phyloP scores from a whole-genome alignment of 2,329 filamentous ascomycete genomes.

The Talaromyces atroroseus region DNA sequence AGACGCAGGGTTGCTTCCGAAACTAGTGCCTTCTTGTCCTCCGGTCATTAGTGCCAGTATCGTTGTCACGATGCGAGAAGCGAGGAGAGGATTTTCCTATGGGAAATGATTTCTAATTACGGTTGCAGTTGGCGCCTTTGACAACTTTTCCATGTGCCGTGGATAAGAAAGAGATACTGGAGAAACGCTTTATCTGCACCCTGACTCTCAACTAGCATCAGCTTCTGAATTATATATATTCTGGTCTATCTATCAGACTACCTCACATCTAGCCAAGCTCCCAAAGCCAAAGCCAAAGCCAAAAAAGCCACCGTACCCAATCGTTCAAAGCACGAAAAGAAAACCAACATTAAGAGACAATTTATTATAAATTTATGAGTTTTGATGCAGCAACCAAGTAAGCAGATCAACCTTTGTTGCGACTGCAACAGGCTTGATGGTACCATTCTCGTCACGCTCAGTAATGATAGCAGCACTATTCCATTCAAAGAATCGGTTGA shows the following conservation, averaged over 20 bases:
- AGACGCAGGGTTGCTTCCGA: too few species aligned
- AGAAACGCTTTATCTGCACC: not conserved
- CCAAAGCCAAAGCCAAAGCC: not conserved
- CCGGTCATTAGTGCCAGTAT: not conserved
- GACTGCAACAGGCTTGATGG: conserved; percentile 74
- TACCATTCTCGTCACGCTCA: conserved; percentile 58
- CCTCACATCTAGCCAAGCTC: not conserved
- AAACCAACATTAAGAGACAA: not conserved
- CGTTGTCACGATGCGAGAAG: not conserved
- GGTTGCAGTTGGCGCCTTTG: not conserved
- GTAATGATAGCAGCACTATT: conserved; percentile 95
- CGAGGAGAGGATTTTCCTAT: not conserved
- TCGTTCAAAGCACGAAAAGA: not conserved
- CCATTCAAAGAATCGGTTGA: conserved; percentile 96
- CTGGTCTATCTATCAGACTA: not conserved
- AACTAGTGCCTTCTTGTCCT: not conserved
- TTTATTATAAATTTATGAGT: not conserved
- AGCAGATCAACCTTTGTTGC: conserved; percentile 96
- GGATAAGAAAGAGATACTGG: not conserved
- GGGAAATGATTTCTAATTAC: not conserved
- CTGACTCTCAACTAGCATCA: not conserved
- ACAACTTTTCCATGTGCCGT: not conserved
- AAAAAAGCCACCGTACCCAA: not conserved
- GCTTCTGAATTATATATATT: not conserved
- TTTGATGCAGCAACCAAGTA: conserved; percentile 68